phyloP scores from a whole-genome alignment of 73 alveolate genomes.

The Symbiodinium pilosum region DNA sequence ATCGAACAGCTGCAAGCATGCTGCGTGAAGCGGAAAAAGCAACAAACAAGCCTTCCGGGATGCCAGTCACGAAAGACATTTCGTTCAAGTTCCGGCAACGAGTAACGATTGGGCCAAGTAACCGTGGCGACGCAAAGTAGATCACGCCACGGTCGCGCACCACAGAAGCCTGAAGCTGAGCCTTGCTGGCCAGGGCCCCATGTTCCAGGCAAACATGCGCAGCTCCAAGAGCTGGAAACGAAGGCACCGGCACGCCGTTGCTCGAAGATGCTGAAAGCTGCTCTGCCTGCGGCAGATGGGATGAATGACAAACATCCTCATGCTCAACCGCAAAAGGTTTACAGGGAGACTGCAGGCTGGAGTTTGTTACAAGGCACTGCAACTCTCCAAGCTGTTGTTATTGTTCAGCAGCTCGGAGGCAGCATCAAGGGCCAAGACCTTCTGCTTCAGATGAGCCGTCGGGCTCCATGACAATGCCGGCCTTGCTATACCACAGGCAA shows the following conservation, averaged over 20 bases:
- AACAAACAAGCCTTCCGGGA: too few species aligned
- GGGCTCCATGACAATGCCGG: constrained; percentile 50
- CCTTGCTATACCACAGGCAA: neutral
- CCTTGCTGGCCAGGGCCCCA: neutral
- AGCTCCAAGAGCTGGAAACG: neutral
- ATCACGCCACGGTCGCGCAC: neutral
- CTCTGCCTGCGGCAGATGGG: neutral
- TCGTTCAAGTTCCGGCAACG: too few species aligned
- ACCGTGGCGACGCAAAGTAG: neutral
- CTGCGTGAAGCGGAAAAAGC: too few species aligned
- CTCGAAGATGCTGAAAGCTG: constrained; percentile 6
- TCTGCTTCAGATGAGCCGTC: neutral
- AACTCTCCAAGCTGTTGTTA: too few species aligned
- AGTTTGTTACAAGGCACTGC: too few species aligned
- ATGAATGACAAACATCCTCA: neutral
- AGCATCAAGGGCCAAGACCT: too few species aligned
- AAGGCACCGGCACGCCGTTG: neutral
- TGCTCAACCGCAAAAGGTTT: neutral
- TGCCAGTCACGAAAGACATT: too few species aligned
- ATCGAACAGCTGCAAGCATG: neutral
- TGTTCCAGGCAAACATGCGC: too few species aligned
- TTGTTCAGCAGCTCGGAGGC: too few species aligned
- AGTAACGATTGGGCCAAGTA: neutral
- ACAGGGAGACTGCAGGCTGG: too few species aligned
- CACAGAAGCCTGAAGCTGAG: neutral